A percentile compares a stretch with the other conserved stretches of the same genome.
Conservation (phyloP, 768 basidiomycete genomes). For the Suillus variegatus region DNA sequence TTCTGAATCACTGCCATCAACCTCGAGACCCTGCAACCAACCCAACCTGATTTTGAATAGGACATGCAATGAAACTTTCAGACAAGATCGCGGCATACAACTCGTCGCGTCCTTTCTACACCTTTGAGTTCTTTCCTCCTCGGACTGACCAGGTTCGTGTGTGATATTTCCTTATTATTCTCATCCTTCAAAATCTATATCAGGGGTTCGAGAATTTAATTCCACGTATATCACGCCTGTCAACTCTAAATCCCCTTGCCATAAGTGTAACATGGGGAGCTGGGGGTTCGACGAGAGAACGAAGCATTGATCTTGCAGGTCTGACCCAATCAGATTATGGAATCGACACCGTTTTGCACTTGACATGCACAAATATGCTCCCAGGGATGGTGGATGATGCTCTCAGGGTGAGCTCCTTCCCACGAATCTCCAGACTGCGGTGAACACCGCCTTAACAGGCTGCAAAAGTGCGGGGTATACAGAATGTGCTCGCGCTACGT, state of each 20-base stretch:
- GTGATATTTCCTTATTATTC: neutral
- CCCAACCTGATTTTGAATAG: neutral
- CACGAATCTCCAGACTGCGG: constrained; percentile 8
- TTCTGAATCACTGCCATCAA: neutral
- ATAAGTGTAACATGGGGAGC: constrained; percentile 98
- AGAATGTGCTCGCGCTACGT: constrained; percentile 88
- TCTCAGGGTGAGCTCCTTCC: constrained; percentile 59
- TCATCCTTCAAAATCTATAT: constrained; percentile 10
- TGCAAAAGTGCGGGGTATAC: constrained; percentile 79
- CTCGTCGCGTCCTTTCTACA: constrained; percentile 71
- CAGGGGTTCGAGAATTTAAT: constrained; percentile 93
- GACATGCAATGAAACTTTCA: constrained; percentile 62
- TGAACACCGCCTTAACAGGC: constrained; percentile 42
- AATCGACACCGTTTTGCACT: constrained; percentile 87
- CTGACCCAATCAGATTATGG: constrained; percentile 72
- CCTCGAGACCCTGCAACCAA: constrained; percentile 5
- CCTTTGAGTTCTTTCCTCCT: constrained; percentile 97
- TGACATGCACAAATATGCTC: constrained; percentile 98
- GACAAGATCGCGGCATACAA: constrained; percentile 59
- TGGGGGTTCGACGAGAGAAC: constrained; percentile 87
- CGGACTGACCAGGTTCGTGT: constrained; percentile 77
- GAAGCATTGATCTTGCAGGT: constrained; percentile 84
- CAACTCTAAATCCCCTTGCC: constrained; percentile 76
- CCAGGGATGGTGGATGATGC: constrained; percentile 83
- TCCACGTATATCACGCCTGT: constrained; percentile 81